Evolutionary conservation across 2,329 filamentous ascomycete genomes (phyloP).

Genomic region (Fusarium sp.): DNA sequence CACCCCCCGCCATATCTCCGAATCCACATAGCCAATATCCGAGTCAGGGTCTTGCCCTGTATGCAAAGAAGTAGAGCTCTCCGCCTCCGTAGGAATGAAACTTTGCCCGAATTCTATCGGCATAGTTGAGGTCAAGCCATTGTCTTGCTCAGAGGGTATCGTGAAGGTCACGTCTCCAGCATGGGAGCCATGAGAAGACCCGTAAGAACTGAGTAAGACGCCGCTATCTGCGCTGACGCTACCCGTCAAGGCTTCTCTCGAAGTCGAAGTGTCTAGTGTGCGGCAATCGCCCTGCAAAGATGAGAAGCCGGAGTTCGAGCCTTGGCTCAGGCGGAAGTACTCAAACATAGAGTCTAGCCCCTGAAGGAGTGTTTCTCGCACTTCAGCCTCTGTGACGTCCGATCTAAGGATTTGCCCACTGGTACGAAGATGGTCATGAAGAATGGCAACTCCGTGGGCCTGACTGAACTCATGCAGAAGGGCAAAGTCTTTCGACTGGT

Average conservation of each 20-base stretch:
- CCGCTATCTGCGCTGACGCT: background rate
- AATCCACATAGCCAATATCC: too few species aligned
- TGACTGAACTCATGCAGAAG: background rate
- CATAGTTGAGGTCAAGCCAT: too few species aligned
- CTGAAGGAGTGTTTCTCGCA: background rate
- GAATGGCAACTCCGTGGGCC: background rate
- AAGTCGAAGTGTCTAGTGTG: background rate
- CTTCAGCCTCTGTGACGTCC: background rate
- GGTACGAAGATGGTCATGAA: background rate
- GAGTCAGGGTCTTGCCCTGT: too few species aligned
- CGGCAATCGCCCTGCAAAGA: background rate
- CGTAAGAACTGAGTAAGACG: background rate
- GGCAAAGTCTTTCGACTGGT: background rate
- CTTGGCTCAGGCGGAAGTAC: background rate
- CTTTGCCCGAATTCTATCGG: too few species aligned
- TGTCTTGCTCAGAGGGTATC: too few species aligned
- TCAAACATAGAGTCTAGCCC: background rate
- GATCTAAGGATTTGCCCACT: background rate
- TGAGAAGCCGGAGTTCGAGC: too few species aligned
- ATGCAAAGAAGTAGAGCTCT: too few species aligned
- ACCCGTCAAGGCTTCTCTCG: background rate
- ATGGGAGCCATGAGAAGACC: background rate
- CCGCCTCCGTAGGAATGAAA: too few species aligned
- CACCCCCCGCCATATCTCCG: too few species aligned
- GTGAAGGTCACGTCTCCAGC: too few species aligned